Evolutionary conservation across 1,284 basidiomycete species (phyloP).

Genomic region (Ustilago crameri): DNA sequence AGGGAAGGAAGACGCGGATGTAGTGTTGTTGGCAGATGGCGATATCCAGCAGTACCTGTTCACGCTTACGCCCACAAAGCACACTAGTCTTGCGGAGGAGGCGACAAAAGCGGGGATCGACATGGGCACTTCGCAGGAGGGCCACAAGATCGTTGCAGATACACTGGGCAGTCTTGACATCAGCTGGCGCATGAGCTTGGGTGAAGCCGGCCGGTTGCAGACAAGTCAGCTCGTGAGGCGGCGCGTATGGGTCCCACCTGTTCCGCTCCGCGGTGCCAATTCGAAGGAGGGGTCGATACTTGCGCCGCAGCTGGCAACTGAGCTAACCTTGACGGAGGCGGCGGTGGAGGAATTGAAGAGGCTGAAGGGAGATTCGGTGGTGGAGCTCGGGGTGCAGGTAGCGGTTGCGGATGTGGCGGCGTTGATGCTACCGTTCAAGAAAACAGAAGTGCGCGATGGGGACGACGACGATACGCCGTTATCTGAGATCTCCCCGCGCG

Average conservation of each 20-base stretch:
- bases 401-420: slow-evolving; percentile 6
- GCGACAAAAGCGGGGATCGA: slow-evolving; percentile 5
- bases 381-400: slow-evolving; percentile 13
- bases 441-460: neutral
- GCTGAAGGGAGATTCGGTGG: neutral
- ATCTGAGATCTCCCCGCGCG: slow-evolving; percentile 15
- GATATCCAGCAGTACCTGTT: slow-evolving; percentile 65
- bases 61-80: slow-evolving; percentile 37
- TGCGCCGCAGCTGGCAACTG: slow-evolving; percentile 6
- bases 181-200: slow-evolving; percentile 58
- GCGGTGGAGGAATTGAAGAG: slow-evolving; percentile 10
- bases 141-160: slow-evolving; percentile 21
- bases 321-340: slow-evolving; percentile 2
- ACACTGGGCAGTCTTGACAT: slow-evolving; percentile 60
- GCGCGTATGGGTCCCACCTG: slow-evolving; percentile 5
- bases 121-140: slow-evolving; percentile 15
- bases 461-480: slow-evolving; percentile 44
- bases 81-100: neutral
- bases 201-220: slow-evolving; percentile 58
- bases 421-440: neutral
- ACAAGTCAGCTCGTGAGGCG: slow-evolving; percentile 34
- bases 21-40: slow-evolving; percentile 47
- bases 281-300: neutral
- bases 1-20: neutral
- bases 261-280: neutral